Evolutionary conservation across 1,139 yeast genomes (phyloP).

Genomic region (Pneumocystis jirovecii): DNA sequence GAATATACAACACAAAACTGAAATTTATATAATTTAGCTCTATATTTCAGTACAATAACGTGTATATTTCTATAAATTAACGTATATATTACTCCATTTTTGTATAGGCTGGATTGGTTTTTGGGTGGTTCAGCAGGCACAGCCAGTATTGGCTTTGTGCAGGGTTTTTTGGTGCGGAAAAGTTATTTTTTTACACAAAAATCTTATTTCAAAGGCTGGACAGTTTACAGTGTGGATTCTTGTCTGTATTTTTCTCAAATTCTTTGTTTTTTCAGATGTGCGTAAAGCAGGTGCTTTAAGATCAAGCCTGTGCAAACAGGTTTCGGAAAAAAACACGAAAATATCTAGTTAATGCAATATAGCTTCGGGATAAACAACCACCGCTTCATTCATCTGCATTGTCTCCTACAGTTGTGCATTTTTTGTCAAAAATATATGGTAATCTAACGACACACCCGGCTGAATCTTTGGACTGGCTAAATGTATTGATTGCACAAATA

Average conservation of each 20-base stretch:
- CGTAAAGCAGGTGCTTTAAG: conserved; percentile 20
- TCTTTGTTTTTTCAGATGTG: conserved; percentile 76
- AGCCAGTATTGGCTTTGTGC: not conserved
- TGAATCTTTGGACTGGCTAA: conserved; percentile 93
- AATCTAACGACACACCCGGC: conserved; percentile 76
- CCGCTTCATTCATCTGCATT: conserved; percentile 19
- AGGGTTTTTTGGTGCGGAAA: not conserved
- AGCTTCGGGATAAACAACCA: conserved; percentile 16
- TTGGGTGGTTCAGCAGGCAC: not conserved
- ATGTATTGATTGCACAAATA: conserved; percentile 82
- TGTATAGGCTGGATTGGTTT: not conserved
- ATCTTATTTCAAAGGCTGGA: conserved; percentile 30
- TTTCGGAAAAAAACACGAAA: conserved; percentile 10
- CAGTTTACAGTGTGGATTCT: conserved; percentile 69
- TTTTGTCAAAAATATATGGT: conserved; percentile 81
- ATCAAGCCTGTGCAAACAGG: not conserved
- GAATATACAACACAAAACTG: too few species aligned
- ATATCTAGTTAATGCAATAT: conserved; percentile 10
- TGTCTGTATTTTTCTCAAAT: conserved; percentile 62
- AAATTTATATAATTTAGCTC: too few species aligned
- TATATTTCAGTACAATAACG: too few species aligned
- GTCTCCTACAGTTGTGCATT: conserved; percentile 22
- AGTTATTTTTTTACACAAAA: not conserved
- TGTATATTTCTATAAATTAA: not conserved
- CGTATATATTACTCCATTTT: not conserved